Evolutionary conservation across 768 basidiomycete genomes (phyloP).

Genomic region (Pulveroboletus sp.): DNA sequence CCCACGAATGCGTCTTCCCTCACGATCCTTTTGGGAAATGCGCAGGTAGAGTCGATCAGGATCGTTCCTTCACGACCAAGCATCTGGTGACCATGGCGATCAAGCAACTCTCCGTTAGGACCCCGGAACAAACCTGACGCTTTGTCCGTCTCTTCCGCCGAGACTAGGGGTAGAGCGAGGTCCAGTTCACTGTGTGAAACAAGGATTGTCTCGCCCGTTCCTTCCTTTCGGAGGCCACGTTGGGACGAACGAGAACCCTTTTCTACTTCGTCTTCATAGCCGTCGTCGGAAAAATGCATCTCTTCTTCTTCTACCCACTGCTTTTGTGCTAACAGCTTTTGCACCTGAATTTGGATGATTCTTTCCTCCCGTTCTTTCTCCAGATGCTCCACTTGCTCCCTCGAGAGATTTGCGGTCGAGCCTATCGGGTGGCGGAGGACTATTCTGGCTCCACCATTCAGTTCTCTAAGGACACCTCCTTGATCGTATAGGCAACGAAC

Average conservation of each 20-base stretch:
- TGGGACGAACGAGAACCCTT: background rate
- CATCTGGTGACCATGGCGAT: constrained; percentile 15
- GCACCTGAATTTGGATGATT: constrained; percentile 9
- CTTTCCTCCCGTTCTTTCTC: constrained; percentile 8
- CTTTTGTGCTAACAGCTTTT: constrained; percentile 13
- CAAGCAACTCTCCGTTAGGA: constrained; percentile 18
- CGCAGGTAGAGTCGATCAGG: constrained; percentile 6
- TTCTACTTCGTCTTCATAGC: constrained; percentile 19
- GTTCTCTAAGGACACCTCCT: constrained; percentile 7
- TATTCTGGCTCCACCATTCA: constrained; percentile 14
- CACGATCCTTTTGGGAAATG: background rate
- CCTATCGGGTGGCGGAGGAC: constrained; percentile 22
- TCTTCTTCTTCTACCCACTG: constrained; percentile 5
- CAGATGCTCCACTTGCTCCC: constrained; percentile 21
- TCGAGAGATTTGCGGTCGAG: constrained; percentile 20
- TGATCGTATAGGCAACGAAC: constrained; percentile 20
- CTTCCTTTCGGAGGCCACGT: constrained; percentile 5
- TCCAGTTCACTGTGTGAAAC: constrained; percentile 3
- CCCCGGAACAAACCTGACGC: constrained; percentile 9
- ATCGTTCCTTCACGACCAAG: constrained; percentile 23
- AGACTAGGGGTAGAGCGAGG: background rate
- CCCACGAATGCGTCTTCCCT: background rate
- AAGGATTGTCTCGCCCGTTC: constrained; percentile 6
- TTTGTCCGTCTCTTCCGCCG: constrained; percentile 1
- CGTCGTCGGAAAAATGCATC: background rate